Evolutionary conservation across 768 basidiomycete species (phyloP).

Genomic region (Infundibulicybe gibba): DNA sequence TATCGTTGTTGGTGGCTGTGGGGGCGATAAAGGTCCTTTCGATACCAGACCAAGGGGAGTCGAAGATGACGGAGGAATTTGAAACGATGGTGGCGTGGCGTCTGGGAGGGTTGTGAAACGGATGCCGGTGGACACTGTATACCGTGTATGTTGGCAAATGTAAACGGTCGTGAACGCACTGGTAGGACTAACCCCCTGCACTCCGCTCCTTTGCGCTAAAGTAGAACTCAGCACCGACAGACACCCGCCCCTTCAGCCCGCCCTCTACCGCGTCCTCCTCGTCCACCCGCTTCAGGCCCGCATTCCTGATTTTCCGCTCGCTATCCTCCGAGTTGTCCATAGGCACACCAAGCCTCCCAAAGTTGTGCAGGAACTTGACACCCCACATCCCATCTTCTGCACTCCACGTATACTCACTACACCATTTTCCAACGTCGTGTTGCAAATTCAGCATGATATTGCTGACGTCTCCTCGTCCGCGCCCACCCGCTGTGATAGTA

Average conservation of each 20-base stretch:
- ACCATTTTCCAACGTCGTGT: constrained; percentile 91
- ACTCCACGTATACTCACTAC: constrained; percentile 92
- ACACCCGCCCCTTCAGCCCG: constrained; percentile 86
- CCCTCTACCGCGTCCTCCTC: constrained; percentile 93
- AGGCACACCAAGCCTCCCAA: constrained; percentile 60
- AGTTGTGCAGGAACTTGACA: constrained; percentile 84
- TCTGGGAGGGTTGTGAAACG: constrained; percentile 94
- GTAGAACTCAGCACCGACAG: constrained; percentile 91
- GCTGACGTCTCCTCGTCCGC: constrained; percentile 46
- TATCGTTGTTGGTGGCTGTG: constrained; percentile 91
- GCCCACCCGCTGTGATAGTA: constrained; percentile 37
- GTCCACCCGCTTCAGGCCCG: constrained; percentile 77
- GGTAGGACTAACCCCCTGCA: constrained; percentile 70
- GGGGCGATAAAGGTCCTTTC: constrained; percentile 25
- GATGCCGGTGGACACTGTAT: constrained; percentile 83
- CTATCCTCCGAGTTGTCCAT: constrained; percentile 31
- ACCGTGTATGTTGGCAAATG: not conserved
- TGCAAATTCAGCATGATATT: constrained; percentile 84
- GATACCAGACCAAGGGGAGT: constrained; percentile 24
- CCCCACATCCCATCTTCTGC: constrained; percentile 96
- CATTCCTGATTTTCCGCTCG: constrained; percentile 15
- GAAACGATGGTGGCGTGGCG: constrained; percentile 62
- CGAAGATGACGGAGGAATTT: constrained; percentile 35
- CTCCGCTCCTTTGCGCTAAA: constrained; percentile 91
- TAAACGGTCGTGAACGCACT: not conserved